These are phyloP conservation scores for Begonia masoniana DNA, from an alignment of 306 rosid species.

Conservation along the genomic window DNA sequence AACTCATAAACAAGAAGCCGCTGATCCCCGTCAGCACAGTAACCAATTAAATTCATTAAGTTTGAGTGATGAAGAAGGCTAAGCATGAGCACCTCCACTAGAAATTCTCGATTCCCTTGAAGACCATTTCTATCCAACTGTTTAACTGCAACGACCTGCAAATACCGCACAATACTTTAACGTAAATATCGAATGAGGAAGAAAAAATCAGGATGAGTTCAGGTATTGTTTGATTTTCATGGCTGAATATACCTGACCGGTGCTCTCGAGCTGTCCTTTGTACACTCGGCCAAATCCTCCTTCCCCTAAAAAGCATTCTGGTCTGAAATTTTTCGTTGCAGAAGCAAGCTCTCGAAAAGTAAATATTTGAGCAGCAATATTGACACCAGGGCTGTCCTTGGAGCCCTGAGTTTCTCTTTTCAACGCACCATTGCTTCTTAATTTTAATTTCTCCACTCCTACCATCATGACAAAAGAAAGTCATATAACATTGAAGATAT, in stretches of 20 bases:
- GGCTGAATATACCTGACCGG: slow-evolving; percentile 49
- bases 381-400: slow-evolving; percentile 47
- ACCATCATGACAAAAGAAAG: slow-evolving; percentile 12
- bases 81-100: slow-evolving; percentile 92
- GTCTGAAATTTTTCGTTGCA: slow-evolving; percentile 71
- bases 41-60: slow-evolving; percentile 74
- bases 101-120: slow-evolving; percentile 87
- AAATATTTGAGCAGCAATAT: slow-evolving; percentile 78
- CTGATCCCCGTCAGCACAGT: slow-evolving; percentile 92
- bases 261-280: slow-evolving; percentile 71
- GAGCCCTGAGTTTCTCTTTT: slow-evolving; percentile 50
- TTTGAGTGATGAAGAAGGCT: slow-evolving; percentile 85
- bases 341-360: slow-evolving; percentile 76
- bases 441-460: slow-evolving; percentile 54
- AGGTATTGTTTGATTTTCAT: not conserved
- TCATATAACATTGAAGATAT: too few relatives aligned
- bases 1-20: slow-evolving; percentile 89
- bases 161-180: slow-evolving; percentile 5
- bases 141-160: slow-evolving; percentile 82
- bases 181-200: slow-evolving; percentile 2
- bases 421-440: slow-evolving; percentile 48
- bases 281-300: slow-evolving; percentile 95
- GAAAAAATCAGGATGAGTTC: too few relatives aligned
- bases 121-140: slow-evolving; percentile 90
- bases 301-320: slow-evolving; percentile 79